phyloP scores from a whole-genome alignment of 208 protist genomes.

The Leishmania turanica region DNA sequence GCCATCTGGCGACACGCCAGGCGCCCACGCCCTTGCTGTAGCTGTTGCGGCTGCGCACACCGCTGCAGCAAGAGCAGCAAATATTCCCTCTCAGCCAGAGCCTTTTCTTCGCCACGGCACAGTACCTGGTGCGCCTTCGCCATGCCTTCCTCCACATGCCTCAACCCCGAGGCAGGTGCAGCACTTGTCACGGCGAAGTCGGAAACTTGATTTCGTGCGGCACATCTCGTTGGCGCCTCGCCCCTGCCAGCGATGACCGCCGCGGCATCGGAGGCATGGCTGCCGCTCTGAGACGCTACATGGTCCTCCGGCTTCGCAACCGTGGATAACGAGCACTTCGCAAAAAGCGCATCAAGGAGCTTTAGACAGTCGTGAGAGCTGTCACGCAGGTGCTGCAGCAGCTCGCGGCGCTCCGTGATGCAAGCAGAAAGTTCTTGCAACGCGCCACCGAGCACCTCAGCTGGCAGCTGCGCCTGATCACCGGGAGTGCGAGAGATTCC shows the following conservation, averaged over 20 bases:
- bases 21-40: not conserved
- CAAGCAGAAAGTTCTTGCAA: conserved; percentile 14
- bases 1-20: not conserved
- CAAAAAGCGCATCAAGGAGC: not conserved
- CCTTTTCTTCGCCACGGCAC: conserved; percentile 37
- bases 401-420: conserved; percentile 13
- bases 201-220: not conserved
- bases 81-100: conserved; percentile 37
- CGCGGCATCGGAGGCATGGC: not conserved
- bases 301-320: not conserved
- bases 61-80: conserved; percentile 26
- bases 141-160: not conserved
- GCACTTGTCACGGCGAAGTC: not conserved
- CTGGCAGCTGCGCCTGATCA: not conserved
- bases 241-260: not conserved
- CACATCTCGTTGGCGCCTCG: not conserved
- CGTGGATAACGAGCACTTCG: not conserved
- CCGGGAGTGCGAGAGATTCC: not conserved
- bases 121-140: conserved; percentile 22
- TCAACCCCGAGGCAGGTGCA: not conserved
- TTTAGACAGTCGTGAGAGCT: not conserved
- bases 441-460: too few species aligned
- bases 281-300: not conserved
- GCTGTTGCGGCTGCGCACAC: not conserved
- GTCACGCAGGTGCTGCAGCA: conserved; percentile 10